Conservation (phyloP, 345 rosid genomes). For the Diplotaxis tenuifolia region DNA sequence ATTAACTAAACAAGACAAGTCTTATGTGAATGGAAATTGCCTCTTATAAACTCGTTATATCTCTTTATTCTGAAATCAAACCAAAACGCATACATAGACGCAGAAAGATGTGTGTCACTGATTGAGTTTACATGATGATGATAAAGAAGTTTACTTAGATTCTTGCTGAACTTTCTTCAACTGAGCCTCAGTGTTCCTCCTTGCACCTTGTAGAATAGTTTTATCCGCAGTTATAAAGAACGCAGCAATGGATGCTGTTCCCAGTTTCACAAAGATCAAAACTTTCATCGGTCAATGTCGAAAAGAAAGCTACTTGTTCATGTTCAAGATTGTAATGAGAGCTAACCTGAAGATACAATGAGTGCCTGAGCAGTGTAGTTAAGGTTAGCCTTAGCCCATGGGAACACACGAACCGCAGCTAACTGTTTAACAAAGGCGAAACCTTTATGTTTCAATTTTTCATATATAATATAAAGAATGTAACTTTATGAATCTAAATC, state of each 20-base stretch:
- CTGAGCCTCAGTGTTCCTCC: conserved; percentile 44
- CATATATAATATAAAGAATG: neutral
- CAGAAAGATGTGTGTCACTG: conserved; percentile 10
- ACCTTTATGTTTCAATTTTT: neutral
- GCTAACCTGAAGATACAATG: conserved; percentile 60
- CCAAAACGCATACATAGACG: conserved; percentile 5
- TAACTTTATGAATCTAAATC: neutral
- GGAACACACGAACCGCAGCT: conserved; percentile 70
- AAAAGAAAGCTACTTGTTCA: neutral
- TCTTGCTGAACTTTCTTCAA: conserved; percentile 34
- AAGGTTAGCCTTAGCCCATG: conserved; percentile 87
- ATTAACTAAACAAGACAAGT: neutral
- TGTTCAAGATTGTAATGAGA: neutral
- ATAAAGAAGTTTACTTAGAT: conserved; percentile 11
- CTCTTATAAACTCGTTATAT: neutral
- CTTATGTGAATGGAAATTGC: neutral
- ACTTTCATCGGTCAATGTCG: neutral
- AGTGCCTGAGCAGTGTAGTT: conserved; percentile 97
- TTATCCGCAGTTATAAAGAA: conserved; percentile 94
- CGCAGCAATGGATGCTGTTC: conserved; percentile 64
- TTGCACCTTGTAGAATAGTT: conserved; percentile 78
- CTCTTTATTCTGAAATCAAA: conserved; percentile 2
- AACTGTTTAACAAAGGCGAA: conserved; percentile 14
- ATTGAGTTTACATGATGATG: conserved; percentile 17
- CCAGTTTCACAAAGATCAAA: conserved; percentile 7